Evolutionary conservation across 2,329 filamentous ascomycete genomes (phyloP).

Genomic region (Verticillium nubilum): DNA sequence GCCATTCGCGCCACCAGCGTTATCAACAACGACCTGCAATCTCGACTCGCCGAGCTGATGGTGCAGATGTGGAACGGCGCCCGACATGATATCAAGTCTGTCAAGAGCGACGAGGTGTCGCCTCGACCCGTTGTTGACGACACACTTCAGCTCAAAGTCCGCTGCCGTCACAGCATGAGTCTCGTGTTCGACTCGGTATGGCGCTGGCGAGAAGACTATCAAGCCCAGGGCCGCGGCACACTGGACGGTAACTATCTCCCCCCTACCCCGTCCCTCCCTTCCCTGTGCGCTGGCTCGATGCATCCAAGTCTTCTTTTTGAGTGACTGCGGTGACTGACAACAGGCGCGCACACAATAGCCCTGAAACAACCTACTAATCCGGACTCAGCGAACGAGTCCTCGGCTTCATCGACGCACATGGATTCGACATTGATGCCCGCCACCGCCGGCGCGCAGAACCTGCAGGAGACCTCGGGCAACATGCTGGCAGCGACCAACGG

Average conservation of each 20-base stretch:
- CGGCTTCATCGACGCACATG: constrained; percentile 60
- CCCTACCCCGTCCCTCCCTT: neutral
- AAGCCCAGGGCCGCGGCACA: constrained; percentile 62
- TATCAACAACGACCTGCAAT: constrained; percentile 71
- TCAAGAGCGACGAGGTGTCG: constrained; percentile 40
- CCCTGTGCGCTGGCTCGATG: constrained; percentile 8
- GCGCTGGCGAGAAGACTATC: constrained; percentile 78
- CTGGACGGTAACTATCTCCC: constrained; percentile 58
- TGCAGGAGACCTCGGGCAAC: constrained; percentile 17
- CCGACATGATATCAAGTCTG: constrained; percentile 41
- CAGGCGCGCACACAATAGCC: constrained; percentile 37
- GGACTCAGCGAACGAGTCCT: constrained; percentile 70
- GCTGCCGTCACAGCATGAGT: constrained; percentile 79
- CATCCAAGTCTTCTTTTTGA: constrained; percentile 14
- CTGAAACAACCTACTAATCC: constrained; percentile 84
- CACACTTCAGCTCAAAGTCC: constrained; percentile 72
- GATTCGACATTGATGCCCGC: constrained; percentile 52
- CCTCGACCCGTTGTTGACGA: constrained; percentile 53
- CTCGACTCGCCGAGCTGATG: constrained; percentile 77
- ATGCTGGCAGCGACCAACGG: constrained; percentile 44
- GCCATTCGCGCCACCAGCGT: constrained; percentile 70
- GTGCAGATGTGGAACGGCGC: constrained; percentile 79
- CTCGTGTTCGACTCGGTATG: constrained; percentile 80
- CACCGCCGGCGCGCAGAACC: constrained; percentile 39
- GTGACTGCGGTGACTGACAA: constrained; percentile 17